Evolutionary conservation across 306 rosid genomes (phyloP), one percentile per base, ranked within the genome.

Genomic region (Castanospermum australe): DNA sequence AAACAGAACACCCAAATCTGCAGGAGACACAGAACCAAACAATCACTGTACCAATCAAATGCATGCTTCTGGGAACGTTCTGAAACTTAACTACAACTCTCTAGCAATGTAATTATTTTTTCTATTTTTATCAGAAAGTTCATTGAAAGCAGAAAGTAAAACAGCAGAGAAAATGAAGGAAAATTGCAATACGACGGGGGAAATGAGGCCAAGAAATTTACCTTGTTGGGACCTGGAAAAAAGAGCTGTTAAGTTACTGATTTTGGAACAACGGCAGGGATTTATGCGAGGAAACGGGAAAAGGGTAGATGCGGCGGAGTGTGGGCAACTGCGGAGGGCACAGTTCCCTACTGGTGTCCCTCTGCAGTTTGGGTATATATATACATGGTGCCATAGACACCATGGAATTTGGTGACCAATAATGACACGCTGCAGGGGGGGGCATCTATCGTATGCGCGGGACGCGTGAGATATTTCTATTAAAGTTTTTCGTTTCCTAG

Each of bases 271-370:
- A 15, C 25, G 78, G 17, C 13, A 67, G 20, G 52, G 51, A 68
- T 11, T 12, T 25, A 59, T n/a, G 51, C 47, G 18, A 14, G 45
- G 17, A 39, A 32, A 42, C 6, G 18, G 17, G 21, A 57, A 67
- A 51, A 47, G 60, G 67, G 70, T 11, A 28, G 62, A 82, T 61
- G 86, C 84, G 82, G 84, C 82, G 77, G 42, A 55, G 64, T 21
- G 82, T 47, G 57, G 11, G 33, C 25, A 20, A 73, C 56, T 5
- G 9, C 36, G 5, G 12, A 50, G 13, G 32, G 17, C 14, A 72
- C 5, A 5, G 38, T 67, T 22, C 80, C 64, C 71, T 48, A 33
- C 1, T 38, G 5, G 42, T 24, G 48, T 8, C 15, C 8, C 1
- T 35, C 38, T 24, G 21, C 6, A 30, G 64, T 28, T 75, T 44